phyloP scores from a whole-genome alignment of 2,329 filamentous ascomycete genomes.

The Grosmannia serpens region DNA sequence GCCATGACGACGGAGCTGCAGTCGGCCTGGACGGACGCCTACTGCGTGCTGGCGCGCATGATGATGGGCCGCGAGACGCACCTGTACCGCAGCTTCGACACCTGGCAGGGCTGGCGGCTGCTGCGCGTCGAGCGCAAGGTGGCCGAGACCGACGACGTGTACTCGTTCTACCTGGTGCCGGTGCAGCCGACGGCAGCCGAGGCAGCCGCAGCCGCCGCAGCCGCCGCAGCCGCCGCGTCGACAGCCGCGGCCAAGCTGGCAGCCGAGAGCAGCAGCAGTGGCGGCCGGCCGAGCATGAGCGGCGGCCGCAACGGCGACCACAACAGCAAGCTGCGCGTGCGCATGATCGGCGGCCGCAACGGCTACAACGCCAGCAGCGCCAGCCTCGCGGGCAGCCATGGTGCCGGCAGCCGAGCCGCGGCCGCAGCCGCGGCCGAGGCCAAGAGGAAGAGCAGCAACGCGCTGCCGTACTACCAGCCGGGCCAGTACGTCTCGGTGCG shows the following conservation, averaged over 20 bases:
- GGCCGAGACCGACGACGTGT: constrained; percentile 55
- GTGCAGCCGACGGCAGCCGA: constrained; percentile 8
- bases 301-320: neutral
- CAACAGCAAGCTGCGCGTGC: neutral
- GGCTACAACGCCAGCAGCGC: constrained; percentile 2
- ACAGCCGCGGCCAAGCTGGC: neutral
- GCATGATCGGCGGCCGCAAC: neutral
- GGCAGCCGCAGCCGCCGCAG: neutral
- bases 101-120: constrained; percentile 56
- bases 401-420: neutral
- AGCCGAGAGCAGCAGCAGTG: neutral
- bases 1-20: constrained; percentile 53
- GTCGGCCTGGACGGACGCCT: constrained; percentile 59
- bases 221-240: neutral
- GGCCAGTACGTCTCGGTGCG: constrained; percentile 63
- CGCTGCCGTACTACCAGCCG: constrained; percentile 52
- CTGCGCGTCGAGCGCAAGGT: constrained; percentile 56
- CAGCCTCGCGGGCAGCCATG: constrained; percentile 1
- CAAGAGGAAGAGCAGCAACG: constrained; percentile 7
- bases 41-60: constrained; percentile 62
- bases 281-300: neutral
- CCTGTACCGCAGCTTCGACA: constrained; percentile 48
- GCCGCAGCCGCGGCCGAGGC: neutral
- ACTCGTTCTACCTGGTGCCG: constrained; percentile 58
- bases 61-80: constrained; percentile 55